Evolutionary conservation across 805 yeast species (phyloP).

Genomic region (Zygosaccharomyces gambellarensis): DNA sequence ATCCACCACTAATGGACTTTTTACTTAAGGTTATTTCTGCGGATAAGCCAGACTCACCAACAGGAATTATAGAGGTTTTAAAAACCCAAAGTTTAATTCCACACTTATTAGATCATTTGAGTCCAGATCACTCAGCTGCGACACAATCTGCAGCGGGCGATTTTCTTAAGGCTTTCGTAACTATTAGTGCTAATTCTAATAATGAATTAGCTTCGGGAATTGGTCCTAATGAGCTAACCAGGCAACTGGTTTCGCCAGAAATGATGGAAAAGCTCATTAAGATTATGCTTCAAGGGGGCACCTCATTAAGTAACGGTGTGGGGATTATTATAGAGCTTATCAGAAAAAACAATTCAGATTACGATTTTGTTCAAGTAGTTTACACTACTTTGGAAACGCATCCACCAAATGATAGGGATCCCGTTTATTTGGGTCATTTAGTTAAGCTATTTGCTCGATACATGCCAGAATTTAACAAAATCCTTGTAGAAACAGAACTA

Average conservation of each 20-base stretch:
- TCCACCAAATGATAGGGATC: slow-evolving; percentile 90
- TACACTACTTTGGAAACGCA: slow-evolving; percentile 79
- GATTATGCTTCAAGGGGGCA: slow-evolving; percentile 77
- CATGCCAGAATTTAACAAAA: slow-evolving; percentile 59
- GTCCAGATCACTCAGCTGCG: slow-evolving; percentile 61
- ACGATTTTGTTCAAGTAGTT: slow-evolving; percentile 82
- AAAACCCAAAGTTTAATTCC: slow-evolving; percentile 71
- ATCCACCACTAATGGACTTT: slow-evolving; percentile 93
- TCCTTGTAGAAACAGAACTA: slow-evolving; percentile 43
- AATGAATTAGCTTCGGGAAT: slow-evolving; percentile 84
- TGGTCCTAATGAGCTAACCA: slow-evolving; percentile 91
- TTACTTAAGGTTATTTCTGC: slow-evolving; percentile 84
- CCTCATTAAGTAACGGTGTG: slow-evolving; percentile 89
- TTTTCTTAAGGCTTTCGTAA: slow-evolving; percentile 86
- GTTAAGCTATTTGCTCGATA: slow-evolving; percentile 71
- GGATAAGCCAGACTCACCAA: slow-evolving; percentile 83
- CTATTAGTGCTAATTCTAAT: slow-evolving; percentile 88
- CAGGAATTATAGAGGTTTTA: slow-evolving; percentile 76
- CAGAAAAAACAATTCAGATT: slow-evolving; percentile 92
- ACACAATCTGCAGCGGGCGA: slow-evolving; percentile 94
- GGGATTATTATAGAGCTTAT: slow-evolving; percentile 92
- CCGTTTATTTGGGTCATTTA: slow-evolving; percentile 84
- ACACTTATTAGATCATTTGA: slow-evolving; percentile 62
- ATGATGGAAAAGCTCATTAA: slow-evolving; percentile 63
- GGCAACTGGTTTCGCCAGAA: slow-evolving; percentile 78